Conservation (phyloP, 2,329 filamentous ascomycete species). For the Pseudocercospora macadamiae region DNA sequence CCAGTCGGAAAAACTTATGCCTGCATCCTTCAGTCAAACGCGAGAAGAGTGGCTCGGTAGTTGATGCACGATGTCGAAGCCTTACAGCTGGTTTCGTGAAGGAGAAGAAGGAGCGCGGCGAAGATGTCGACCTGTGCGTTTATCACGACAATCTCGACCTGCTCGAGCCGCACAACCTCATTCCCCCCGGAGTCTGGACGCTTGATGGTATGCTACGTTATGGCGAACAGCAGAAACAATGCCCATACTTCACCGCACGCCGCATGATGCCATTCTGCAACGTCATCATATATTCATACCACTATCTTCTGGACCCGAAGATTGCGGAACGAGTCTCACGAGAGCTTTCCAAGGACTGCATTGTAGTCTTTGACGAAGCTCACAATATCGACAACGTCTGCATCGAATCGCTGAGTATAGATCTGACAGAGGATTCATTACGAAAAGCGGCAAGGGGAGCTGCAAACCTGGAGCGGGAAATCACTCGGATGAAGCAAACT, state of each 20-base stretch:
- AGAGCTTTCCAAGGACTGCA: constrained; percentile 96
- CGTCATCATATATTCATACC: constrained; percentile 99
- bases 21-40: constrained; percentile 93
- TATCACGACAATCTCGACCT: constrained; percentile 99
- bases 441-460: constrained; percentile 89
- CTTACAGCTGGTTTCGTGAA: constrained; percentile 96
- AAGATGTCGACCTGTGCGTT: constrained; percentile 90
- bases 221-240: constrained; percentile 94
- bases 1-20: constrained; percentile 95
- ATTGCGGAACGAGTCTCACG: constrained; percentile 94
- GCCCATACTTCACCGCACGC: constrained; percentile 92
- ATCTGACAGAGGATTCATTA: constrained; percentile 92
- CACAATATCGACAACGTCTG: constrained; percentile 99
- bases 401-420: constrained; percentile 95
- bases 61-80: constrained; percentile 94
- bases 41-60: constrained; percentile 91
- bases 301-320: constrained; percentile 96
- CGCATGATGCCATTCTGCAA: constrained; percentile 99
- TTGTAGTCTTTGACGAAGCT: constrained; percentile 97
- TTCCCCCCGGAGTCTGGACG: constrained; percentile 94
- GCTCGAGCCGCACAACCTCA: constrained; percentile 89
- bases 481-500: constrained; percentile 91
- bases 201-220: constrained; percentile 86
- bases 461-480: constrained; percentile 85
- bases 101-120: constrained; percentile 93